phyloP scores from a whole-genome alignment of 2,329 filamentous ascomycete species.

The Chaetomiaceae sp. region DNA sequence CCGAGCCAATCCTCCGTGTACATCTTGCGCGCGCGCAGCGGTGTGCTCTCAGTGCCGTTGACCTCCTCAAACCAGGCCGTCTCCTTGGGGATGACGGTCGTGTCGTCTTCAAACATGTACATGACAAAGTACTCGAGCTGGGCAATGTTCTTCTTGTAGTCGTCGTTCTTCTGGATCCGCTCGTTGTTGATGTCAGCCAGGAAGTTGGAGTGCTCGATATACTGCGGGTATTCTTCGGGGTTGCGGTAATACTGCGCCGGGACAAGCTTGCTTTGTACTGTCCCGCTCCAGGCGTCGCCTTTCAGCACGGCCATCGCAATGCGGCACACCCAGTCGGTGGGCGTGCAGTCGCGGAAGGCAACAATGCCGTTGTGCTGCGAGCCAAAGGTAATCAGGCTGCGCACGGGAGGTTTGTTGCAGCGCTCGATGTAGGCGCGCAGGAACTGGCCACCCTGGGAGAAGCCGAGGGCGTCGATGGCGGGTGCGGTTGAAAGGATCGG shows the following conservation, averaged over 20 bases:
- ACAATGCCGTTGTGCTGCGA: conserved; percentile 90
- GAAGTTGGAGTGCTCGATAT: conserved; percentile 79
- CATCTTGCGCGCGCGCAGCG: conserved; percentile 63
- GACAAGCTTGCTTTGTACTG: conserved; percentile 75
- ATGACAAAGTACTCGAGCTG: conserved; percentile 74
- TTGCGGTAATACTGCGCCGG: conserved; percentile 94
- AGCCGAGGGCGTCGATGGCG: conserved; percentile 85
- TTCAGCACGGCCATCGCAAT: conserved; percentile 73
- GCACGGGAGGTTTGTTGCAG: conserved; percentile 72
- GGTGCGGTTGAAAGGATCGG: conserved; percentile 77
- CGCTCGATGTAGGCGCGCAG: conserved; percentile 86
- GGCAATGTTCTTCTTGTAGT: conserved; percentile 68
- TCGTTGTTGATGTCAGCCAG: conserved; percentile 97
- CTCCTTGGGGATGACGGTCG: conserved; percentile 83
- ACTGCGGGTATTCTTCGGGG: conserved; percentile 60
- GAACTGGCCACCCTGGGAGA: conserved; percentile 95
- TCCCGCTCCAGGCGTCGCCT: conserved; percentile 72
- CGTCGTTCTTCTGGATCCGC: conserved; percentile 64
- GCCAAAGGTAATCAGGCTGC: conserved; percentile 81
- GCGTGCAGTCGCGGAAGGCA: conserved; percentile 70
- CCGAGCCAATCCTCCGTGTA: conserved; percentile 95
- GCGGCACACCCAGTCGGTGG: conserved; percentile 74
- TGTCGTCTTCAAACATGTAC: conserved; percentile 85
- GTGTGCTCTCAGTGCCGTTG: conserved; percentile 63
- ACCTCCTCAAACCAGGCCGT: conserved; percentile 87